phyloP scores from a whole-genome alignment of 78 protist species.

The Cavenderia fasciculata region DNA sequence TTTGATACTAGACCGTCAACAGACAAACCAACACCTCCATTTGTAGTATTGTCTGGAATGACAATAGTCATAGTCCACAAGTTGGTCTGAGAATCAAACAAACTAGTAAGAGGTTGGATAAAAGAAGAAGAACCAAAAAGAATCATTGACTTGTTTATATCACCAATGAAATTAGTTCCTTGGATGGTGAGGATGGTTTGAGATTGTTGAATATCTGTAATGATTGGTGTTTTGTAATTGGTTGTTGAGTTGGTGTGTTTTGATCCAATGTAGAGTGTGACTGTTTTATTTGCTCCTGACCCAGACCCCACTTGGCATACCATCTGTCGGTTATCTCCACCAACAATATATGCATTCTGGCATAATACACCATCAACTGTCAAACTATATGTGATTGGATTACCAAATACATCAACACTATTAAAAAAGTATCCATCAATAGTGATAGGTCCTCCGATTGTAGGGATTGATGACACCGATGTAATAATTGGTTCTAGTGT shows the following conservation, averaged over 20 bases:
- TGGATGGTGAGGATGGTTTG: neutral
- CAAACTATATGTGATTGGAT: neutral
- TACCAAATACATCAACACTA: neutral
- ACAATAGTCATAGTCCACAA: neutral
- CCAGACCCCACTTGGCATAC: neutral
- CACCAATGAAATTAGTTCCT: neutral
- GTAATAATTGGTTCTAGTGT: neutral
- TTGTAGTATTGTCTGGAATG: neutral
- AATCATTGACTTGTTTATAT: neutral
- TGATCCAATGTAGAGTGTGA: neutral
- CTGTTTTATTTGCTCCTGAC: neutral
- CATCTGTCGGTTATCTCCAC: neutral
- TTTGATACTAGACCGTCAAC: slow-evolving; percentile 23
- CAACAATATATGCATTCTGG: neutral
- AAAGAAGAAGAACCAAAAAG: neutral
- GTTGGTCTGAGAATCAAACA: neutral
- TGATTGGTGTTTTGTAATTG: neutral
- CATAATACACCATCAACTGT: neutral
- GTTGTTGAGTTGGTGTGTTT: neutral
- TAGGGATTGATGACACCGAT: neutral
- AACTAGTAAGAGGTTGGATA: too few species aligned
- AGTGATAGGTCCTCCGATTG: slow-evolving; percentile 4
- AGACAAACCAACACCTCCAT: neutral
- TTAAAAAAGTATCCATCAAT: slow-evolving; percentile 12
- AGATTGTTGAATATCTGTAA: neutral